Base-by-base conservation (phyloP, 2,329 filamentous ascomycete species). In the Arachnopeziza araneosa region DNA sequence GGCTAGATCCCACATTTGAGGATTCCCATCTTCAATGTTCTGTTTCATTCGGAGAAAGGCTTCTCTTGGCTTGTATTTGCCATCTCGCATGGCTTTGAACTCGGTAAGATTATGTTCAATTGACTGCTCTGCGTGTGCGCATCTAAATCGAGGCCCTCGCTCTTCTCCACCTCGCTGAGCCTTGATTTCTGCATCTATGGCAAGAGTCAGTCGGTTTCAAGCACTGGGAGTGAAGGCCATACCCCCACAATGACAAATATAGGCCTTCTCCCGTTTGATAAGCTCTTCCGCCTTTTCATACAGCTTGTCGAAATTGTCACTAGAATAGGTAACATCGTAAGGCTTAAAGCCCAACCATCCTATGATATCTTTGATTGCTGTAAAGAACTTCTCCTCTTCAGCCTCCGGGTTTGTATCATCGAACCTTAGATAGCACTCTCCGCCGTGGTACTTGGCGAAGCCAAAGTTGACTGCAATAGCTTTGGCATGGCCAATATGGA, bases 381-480 rank as follows among this genome's bases (percentile, higher is more conserved):
- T 83, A 71, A 96, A 96, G 75, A 93, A 98, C 60, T 88, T 82
- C 75, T 96, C 90, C 73, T 97, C 90, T 74, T 98, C 95, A 54
- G 90, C 90, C 65, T 93, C 91, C 1, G 95, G 95, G 73, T 98
- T 98, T 17, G 95, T 98, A 70, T 98, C 95, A 73, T 98, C 95
- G 74, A 90, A 96, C 69, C 93, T 83, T 63, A 92, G 76, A 70
- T 88, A 88, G 74, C 85, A 89, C 24, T 70, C 63, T 64, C 93
- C 93, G 44, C 88, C 89, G 72, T 96, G 90, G 71, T 87, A 86
- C 70, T 84, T 85, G 17, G 95, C 93, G 73, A 97, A 98, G 7
- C 93, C 93, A 76, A 98, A 98, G 76, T 98, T 97, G 74, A 98
- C 86, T 0, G 91, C 89, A 73, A 98, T 97, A 23, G 95, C 93